Conservation (phyloP, 352 stramenopile species). For the Phytophthora fragariaefolia region DNA sequence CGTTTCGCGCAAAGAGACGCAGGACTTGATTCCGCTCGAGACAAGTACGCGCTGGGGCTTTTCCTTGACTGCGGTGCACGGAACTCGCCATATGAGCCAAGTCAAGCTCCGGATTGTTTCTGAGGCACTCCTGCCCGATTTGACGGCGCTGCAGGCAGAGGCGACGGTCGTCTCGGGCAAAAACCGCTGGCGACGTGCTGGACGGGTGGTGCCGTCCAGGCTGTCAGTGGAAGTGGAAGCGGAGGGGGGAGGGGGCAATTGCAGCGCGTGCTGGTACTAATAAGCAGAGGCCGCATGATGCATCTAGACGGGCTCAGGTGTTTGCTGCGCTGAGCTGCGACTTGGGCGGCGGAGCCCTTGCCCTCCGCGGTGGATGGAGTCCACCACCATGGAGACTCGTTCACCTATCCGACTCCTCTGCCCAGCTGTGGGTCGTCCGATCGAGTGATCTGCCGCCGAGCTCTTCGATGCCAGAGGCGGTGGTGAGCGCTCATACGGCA, state of each 20-base stretch:
- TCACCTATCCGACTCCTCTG: constrained; percentile 18
- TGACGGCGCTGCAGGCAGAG: constrained; percentile 18
- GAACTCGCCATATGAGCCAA: constrained; percentile 25
- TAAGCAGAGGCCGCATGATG: too few species aligned
- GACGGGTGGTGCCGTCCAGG: neutral
- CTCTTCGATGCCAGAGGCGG: too few species aligned
- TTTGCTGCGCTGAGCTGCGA: too few species aligned
- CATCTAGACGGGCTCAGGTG: too few species aligned
- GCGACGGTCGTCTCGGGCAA: constrained; percentile 7
- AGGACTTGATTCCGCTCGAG: constrained; percentile 28
- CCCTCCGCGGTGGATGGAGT: too few species aligned
- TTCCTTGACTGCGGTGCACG: neutral
- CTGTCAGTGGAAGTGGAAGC: too few species aligned
- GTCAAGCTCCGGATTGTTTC: constrained; percentile 40
- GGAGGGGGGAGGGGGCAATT: too few species aligned
- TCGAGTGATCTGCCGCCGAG: constrained; percentile 25
- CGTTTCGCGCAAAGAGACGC: constrained; percentile 46
- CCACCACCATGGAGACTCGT: constrained; percentile 22
- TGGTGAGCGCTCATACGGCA: too few species aligned
- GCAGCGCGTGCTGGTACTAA: too few species aligned
- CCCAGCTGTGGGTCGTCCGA: constrained; percentile 29
- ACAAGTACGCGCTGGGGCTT: constrained; percentile 2
- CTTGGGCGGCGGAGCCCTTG: constrained; percentile 8
- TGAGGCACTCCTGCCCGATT: constrained; percentile 37
- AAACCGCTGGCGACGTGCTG: neutral